phyloP scores from a whole-genome alignment of 2,329 filamentous ascomycete species.

The Rhexocercosporidium sp. region DNA sequence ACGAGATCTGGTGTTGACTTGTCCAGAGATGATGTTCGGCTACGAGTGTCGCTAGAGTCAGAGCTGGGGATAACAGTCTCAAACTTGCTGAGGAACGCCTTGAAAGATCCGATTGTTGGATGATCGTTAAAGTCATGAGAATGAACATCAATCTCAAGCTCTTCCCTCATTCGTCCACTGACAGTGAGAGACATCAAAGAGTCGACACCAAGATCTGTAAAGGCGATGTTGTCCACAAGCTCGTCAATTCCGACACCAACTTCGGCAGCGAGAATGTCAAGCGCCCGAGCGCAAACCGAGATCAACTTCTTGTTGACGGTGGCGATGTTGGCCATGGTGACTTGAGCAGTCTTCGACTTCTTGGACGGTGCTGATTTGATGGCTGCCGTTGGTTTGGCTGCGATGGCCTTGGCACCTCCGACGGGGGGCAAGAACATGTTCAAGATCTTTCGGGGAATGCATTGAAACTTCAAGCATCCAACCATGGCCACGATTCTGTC shows the following conservation, averaged over 20 bases:
- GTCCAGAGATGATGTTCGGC: constrained; percentile 14
- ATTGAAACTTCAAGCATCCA: constrained; percentile 39
- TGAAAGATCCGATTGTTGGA: constrained; percentile 59
- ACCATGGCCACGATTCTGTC: constrained; percentile 37
- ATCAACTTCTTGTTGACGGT: constrained; percentile 57
- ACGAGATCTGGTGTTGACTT: constrained; percentile 48
- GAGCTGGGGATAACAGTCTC: constrained; percentile 36
- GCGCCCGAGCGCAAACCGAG: constrained; percentile 51
- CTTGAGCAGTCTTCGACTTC: constrained; percentile 46
- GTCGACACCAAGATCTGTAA: constrained; percentile 63
- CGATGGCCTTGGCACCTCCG: constrained; percentile 49
- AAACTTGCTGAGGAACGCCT: constrained; percentile 49
- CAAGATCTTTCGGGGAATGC: constrained; percentile 53
- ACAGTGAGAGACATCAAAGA: constrained; percentile 66
- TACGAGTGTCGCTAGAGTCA: constrained; percentile 18
- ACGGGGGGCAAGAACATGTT: constrained; percentile 65
- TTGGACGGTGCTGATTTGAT: constrained; percentile 35
- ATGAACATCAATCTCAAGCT: constrained; percentile 58
- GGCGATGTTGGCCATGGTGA: constrained; percentile 53
- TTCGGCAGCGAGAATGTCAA: constrained; percentile 62
- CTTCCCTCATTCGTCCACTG: constrained; percentile 60
- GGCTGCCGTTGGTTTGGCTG: constrained; percentile 44
- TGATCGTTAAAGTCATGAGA: constrained; percentile 47
- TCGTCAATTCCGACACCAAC: constrained; percentile 60
- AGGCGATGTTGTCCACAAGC: constrained; percentile 60